Conservation (phyloP, 495 filamentous ascomycete genomes). For the Aspergillus asperescens region DNA sequence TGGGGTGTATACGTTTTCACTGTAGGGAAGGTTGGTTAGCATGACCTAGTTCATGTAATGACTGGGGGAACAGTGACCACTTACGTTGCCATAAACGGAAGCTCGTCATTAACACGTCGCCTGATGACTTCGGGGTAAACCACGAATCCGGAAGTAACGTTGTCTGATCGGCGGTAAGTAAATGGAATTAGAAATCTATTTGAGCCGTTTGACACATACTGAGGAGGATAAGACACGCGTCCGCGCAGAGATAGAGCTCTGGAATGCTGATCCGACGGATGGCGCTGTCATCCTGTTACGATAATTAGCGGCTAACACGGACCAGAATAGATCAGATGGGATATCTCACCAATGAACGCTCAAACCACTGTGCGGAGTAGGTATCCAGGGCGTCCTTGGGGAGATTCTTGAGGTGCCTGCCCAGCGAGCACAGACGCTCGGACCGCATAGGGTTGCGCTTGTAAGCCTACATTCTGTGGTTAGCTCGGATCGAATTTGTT, state of each 20-base stretch:
- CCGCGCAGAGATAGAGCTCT: constrained; percentile 75
- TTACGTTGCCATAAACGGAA: constrained; percentile 85
- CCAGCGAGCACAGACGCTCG: constrained; percentile 76
- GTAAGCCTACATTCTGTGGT: constrained; percentile 56
- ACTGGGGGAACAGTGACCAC: constrained; percentile 12
- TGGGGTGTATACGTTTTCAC: constrained; percentile 37
- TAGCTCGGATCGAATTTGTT: constrained; percentile 7
- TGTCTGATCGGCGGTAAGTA: constrained; percentile 43
- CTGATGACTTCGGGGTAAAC: constrained; percentile 79
- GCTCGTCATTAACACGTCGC: constrained; percentile 63
- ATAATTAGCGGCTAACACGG: constrained; percentile 8
- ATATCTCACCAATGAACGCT: constrained; percentile 51
- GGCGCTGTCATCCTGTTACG: constrained; percentile 49
- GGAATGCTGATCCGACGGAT: constrained; percentile 70
- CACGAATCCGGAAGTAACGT: constrained; percentile 76
- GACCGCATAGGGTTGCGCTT: constrained; percentile 89
- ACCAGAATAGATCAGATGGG: neutral
- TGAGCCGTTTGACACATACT: constrained; percentile 25
- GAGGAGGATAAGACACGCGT: constrained; percentile 72
- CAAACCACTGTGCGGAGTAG: constrained; percentile 79
- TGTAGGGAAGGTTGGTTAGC: constrained; percentile 20
- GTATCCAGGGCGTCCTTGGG: constrained; percentile 69
- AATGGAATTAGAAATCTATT: neutral
- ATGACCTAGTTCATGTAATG: neutral
- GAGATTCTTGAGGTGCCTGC: constrained; percentile 60